Conservation (phyloP, 805 yeast species). For the Torulaspora franciscae region DNA sequence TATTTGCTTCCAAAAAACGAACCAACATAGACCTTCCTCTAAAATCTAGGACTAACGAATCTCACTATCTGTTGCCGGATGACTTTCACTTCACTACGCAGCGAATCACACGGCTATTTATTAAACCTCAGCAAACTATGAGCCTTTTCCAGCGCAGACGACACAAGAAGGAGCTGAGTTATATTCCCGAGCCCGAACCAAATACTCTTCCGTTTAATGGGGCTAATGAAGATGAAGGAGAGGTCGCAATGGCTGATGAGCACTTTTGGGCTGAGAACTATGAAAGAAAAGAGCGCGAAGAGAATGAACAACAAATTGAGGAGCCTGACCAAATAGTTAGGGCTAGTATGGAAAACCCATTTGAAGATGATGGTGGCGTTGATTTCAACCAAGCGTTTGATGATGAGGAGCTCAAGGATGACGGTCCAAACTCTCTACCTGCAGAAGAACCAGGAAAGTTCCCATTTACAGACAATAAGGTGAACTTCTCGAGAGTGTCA, state of each 20-base stretch:
- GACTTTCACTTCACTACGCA: constrained; percentile 70
- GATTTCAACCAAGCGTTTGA: constrained; percentile 37
- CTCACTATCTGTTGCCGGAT: constrained; percentile 57
- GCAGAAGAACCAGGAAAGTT: constrained; percentile 32
- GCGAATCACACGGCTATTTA: constrained; percentile 58
- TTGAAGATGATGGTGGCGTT: constrained; percentile 35
- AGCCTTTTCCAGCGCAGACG: constrained; percentile 28
- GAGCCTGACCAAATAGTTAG: constrained; percentile 22
- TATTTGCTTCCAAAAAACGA: constrained; percentile 40
- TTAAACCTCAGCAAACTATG: constrained; percentile 55
- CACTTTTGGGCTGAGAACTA: constrained; percentile 69
- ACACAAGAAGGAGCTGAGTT: neutral
- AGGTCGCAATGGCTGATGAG: constrained; percentile 50
- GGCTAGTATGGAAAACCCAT: constrained; percentile 35
- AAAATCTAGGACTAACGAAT: constrained; percentile 38
- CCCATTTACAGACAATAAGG: constrained; percentile 29
- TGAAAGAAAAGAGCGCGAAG: constrained; percentile 39
- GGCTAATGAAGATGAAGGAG: constrained; percentile 15
- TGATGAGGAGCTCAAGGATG: constrained; percentile 25
- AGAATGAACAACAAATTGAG: constrained; percentile 27
- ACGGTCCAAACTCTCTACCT: constrained; percentile 25
- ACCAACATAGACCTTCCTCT: constrained; percentile 41
- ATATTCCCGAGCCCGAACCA: constrained; percentile 3
- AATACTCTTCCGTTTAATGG: constrained; percentile 9
- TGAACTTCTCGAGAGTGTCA: constrained; percentile 64